Evolutionary conservation across 306 rosid genomes (phyloP).

Genomic region (Vigna hirtella): DNA sequence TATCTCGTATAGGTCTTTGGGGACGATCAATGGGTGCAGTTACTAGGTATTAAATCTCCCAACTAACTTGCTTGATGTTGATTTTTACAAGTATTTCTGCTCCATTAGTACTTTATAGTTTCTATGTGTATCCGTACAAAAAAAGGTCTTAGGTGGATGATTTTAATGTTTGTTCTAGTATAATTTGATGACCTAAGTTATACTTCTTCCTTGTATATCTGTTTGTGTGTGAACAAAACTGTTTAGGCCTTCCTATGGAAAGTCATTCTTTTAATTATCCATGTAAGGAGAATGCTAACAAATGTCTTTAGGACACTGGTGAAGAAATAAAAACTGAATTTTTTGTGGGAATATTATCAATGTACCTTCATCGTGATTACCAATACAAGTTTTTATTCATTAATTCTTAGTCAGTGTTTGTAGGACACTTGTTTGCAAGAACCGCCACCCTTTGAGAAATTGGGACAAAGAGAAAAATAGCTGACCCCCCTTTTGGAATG

Average conservation of each 20-base stretch:
- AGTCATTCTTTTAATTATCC: background rate
- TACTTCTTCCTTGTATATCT: slow-evolving; percentile 1
- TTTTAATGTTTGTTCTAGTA: slow-evolving; percentile 13
- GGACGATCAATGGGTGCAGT: slow-evolving; percentile 99
- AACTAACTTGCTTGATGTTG: background rate
- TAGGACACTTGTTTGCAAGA: background rate
- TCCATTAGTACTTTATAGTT: slow-evolving; percentile 49
- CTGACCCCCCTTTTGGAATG: background rate
- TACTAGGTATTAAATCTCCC: slow-evolving; percentile 69
- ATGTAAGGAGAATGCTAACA: slow-evolving; percentile 1
- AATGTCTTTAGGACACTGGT: background rate
- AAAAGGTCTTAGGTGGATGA: slow-evolving; percentile 18
- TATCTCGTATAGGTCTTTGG: slow-evolving; percentile 94
- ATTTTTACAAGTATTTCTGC: slow-evolving; percentile 47
- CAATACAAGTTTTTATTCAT: background rate
- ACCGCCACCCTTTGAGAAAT: background rate
- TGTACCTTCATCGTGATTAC: background rate
- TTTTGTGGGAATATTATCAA: background rate
- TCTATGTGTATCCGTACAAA: background rate
- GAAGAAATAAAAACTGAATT: background rate
- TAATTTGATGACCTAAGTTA: slow-evolving; percentile 12
- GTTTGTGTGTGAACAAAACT: slow-evolving; percentile 7
- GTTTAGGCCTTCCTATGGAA: slow-evolving; percentile 18
- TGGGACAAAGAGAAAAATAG: background rate
- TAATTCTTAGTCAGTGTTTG: background rate